Percentiles rank a stretch among this genome's conserved stretches.
phyloP scores from a whole-genome alignment of 345 rosid species.

The Moringa oleifera region DNA sequence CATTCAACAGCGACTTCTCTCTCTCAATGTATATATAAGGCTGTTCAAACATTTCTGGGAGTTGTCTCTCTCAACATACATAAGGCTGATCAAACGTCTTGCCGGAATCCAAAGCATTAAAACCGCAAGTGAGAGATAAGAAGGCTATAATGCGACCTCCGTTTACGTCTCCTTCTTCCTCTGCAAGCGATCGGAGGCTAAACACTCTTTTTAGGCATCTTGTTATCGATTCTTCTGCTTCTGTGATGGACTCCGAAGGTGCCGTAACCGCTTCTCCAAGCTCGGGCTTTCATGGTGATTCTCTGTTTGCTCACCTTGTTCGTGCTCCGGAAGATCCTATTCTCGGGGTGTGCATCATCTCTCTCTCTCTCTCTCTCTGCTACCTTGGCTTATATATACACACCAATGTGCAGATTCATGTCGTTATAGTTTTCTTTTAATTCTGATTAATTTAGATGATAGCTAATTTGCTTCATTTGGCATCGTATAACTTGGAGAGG shows the following conservation, averaged over 20 bases:
- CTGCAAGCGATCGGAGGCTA: slow-evolving; percentile 42
- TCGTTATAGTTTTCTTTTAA: no score
- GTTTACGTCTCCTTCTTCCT: slow-evolving; percentile 13
- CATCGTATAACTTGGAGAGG: no score
- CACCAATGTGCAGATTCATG: not conserved
- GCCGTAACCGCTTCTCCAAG: slow-evolving; percentile 38
- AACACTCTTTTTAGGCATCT: slow-evolving; percentile 45
- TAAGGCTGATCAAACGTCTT: no score
- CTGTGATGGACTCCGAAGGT: slow-evolving; percentile 9
- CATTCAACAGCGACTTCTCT: no score
- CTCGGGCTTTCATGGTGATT: slow-evolving; percentile 33
- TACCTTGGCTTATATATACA: no score
- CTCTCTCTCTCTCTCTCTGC: slow-evolving; percentile 6
- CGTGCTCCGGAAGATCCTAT: slow-evolving; percentile 91
- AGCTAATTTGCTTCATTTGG: no score
- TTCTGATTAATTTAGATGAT: no score
- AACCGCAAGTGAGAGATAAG: no score
- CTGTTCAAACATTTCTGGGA: no score
- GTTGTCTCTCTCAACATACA: no score
- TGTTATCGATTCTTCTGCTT: slow-evolving; percentile 3
- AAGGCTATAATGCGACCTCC: slow-evolving; percentile 8
- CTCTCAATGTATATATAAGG: no score
- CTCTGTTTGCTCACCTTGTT: slow-evolving; percentile 71
- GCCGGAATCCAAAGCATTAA: no score
- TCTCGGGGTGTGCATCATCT: slow-evolving; percentile 52